Evolutionary conservation across 352 stramenopile genomes (phyloP).

Genomic region (Globisporangium abappressorium): DNA sequence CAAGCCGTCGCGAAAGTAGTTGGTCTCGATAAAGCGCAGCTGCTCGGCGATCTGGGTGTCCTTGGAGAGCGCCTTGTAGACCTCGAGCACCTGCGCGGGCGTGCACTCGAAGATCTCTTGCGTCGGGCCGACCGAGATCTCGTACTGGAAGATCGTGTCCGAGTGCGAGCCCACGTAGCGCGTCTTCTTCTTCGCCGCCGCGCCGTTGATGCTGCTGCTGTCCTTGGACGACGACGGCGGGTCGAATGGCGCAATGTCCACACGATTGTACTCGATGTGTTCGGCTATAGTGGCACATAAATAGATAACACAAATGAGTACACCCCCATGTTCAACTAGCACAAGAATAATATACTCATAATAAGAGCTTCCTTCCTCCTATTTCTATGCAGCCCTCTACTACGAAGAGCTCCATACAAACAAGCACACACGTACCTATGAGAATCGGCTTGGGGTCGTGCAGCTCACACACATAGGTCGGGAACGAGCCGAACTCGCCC

Average conservation of each 20-base stretch:
- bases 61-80: conserved; percentile 54
- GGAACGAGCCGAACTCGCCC: conserved; percentile 29
- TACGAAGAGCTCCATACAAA: not conserved
- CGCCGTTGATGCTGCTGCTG: conserved; percentile 13
- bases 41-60: conserved; percentile 49
- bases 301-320: conserved; percentile 14
- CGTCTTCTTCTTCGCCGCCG: conserved; percentile 17
- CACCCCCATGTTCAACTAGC: conserved; percentile 4
- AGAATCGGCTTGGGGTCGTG: conserved; percentile 76
- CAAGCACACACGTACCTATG: conserved; percentile 31
- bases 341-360: not conserved
- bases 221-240: conserved; percentile 22
- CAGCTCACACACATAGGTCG: conserved; percentile 72
- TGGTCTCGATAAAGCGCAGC: conserved; percentile 65
- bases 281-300: conserved; percentile 32
- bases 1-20: conserved; percentile 62
- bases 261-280: conserved; percentile 55
- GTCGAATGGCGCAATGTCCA: conserved; percentile 48
- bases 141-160: conserved; percentile 53
- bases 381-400: conserved; percentile 5
- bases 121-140: conserved; percentile 56
- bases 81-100: conserved; percentile 46
- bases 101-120: conserved; percentile 66
- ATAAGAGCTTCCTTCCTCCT: not conserved
- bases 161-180: conserved; percentile 23